Conservation (phyloP, 2,329 filamentous ascomycete species). For the Elsinoe necatrix region DNA sequence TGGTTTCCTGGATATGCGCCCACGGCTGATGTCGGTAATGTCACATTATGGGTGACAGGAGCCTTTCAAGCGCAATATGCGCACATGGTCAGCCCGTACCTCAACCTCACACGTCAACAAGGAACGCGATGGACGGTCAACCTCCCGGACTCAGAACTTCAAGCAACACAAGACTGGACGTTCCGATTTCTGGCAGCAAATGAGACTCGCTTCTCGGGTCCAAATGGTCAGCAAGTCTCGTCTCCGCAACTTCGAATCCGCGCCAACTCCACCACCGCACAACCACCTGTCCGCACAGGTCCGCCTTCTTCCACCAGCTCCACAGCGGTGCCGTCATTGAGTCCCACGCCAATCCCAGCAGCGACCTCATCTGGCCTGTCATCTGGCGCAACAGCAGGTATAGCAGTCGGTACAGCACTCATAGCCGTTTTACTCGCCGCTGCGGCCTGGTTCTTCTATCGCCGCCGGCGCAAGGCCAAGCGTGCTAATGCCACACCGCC, state of each 20-base stretch:
- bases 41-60: slow-evolving; percentile 5
- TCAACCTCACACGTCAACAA: slow-evolving; percentile 1
- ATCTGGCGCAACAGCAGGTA: slow-evolving; percentile 17
- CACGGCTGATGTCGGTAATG: neutral
- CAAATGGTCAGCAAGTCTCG: neutral
- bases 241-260: slow-evolving; percentile 3
- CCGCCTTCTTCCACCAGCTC: neutral
- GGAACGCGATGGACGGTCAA: slow-evolving; percentile 9
- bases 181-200: slow-evolving; percentile 8
- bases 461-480: slow-evolving; percentile 6
- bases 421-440: slow-evolving; percentile 15
- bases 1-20: slow-evolving; percentile 10
- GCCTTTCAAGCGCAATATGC: neutral
- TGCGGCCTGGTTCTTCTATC: slow-evolving; percentile 11
- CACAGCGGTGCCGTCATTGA: neutral
- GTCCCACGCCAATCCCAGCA: slow-evolving; percentile 1
- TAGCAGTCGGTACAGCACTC: slow-evolving; percentile 17
- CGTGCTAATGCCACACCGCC: neutral
- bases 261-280: slow-evolving; percentile 1
- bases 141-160: neutral
- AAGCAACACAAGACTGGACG: slow-evolving; percentile 7
- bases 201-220: neutral
- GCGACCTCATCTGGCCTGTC: slow-evolving; percentile 1
- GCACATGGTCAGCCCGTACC: neutral
- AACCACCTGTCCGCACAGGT: neutral